Conservation (phyloP, 2,329 filamentous ascomycete genomes). For the Ambrosiella cleistominuta region DNA sequence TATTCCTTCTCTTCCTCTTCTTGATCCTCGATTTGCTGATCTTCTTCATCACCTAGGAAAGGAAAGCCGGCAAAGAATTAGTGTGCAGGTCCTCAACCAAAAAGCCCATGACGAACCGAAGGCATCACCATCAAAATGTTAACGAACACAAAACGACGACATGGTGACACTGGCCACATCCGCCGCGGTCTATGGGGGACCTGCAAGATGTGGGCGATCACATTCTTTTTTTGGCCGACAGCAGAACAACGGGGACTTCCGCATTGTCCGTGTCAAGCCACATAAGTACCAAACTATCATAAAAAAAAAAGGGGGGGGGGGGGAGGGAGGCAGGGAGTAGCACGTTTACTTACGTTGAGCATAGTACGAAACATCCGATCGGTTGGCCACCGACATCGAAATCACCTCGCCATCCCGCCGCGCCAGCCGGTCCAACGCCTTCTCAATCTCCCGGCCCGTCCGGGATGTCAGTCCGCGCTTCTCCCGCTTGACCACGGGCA, state of each 20-base stretch:
- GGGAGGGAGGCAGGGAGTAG: not conserved
- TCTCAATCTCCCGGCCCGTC: slow-evolving; percentile 2
- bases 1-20: not conserved
- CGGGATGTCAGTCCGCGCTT: slow-evolving; percentile 23
- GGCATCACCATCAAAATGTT: not conserved
- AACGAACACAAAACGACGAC: not conserved
- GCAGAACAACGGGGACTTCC: too few relatives aligned
- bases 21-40: not conserved
- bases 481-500: slow-evolving; percentile 19
- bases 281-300: not conserved
- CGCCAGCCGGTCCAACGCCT: slow-evolving; percentile 6
- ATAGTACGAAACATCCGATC: slow-evolving; percentile 37
- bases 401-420: slow-evolving; percentile 17
- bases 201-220: too few relatives aligned
- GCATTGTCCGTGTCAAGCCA: too few relatives aligned
- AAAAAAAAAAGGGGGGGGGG: not conserved
- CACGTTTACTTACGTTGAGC: slow-evolving; percentile 23
- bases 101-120: not conserved
- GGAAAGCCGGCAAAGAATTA: not conserved
- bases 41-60: not conserved
- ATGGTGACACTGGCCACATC: too few relatives aligned
- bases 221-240: too few relatives aligned
- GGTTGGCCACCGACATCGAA: slow-evolving; percentile 29
- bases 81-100: not conserved
- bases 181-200: too few relatives aligned